phyloP scores from a whole-genome alignment of 2,329 filamentous ascomycete genomes.

The Fusarium equiseti region DNA sequence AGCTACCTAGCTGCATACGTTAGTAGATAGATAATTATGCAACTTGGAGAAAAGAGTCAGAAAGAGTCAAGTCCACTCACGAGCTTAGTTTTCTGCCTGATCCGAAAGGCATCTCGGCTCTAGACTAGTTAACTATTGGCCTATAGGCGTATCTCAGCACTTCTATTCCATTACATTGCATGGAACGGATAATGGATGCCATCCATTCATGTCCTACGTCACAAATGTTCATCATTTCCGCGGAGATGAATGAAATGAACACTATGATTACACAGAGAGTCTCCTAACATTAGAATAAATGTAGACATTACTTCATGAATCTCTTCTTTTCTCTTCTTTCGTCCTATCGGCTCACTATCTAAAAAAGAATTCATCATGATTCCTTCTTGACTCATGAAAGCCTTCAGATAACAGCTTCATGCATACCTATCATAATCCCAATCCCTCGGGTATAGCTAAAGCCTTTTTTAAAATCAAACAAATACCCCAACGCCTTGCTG shows the following conservation, averaged over 20 bases:
- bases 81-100: conserved; percentile 3
- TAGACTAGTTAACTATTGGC: neutral
- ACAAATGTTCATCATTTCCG: conserved; percentile 5
- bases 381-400: conserved; percentile 13
- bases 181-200: neutral
- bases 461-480: conserved; percentile 24
- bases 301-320: neutral
- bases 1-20: neutral
- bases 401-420: conserved; percentile 5
- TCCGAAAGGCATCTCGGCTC: neutral
- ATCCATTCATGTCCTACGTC: conserved; percentile 3
- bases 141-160: neutral
- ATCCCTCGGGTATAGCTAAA: conserved; percentile 32
- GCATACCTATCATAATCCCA: conserved; percentile 16
- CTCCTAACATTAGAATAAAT: neutral
- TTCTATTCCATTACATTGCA: neutral
- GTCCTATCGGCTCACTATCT: conserved; percentile 1
- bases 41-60: neutral
- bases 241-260: neutral
- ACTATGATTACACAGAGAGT: conserved; percentile 9
- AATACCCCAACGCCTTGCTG: conserved; percentile 43
- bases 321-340: conserved; percentile 2
- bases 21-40: neutral
- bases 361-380: conserved; percentile 4
- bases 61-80: neutral